Percentiles rank a stretch among this genome's conserved stretches.
phyloP scores from a whole-genome alignment of 176 grass and related monocot genomes.

The Phoenix roebelenii region DNA sequence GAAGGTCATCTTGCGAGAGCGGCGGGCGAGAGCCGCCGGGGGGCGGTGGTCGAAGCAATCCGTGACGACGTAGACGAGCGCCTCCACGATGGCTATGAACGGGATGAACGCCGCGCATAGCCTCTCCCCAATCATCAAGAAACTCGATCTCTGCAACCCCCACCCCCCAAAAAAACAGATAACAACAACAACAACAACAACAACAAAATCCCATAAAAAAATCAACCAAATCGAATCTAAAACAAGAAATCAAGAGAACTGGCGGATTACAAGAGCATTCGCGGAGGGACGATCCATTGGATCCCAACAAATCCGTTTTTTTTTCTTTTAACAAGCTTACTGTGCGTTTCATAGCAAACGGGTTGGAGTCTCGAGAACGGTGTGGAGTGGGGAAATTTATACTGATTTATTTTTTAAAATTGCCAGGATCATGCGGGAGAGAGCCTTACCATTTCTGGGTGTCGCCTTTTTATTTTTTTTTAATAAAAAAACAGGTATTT shows the following conservation, averaged over 20 bases:
- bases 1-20: constrained; percentile 3
- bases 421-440: no score
- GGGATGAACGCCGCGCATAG: constrained; percentile 36
- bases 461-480: no score
- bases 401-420: no score
- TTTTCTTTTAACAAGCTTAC: no score
- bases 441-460: no score
- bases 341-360: no score
- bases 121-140: constrained; percentile 32
- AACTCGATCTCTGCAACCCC: constrained; percentile 25
- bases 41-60: constrained; percentile 34
- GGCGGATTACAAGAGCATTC: background rate
- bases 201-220: background rate
- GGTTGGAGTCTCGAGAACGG: no score
- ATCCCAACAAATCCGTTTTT: background rate
- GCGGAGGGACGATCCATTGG: constrained; percentile 1
- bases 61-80: constrained; percentile 13
- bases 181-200: background rate
- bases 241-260: background rate
- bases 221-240: background rate
- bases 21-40: background rate
- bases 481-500: no score
- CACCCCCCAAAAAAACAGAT: background rate
- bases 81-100: constrained; percentile 31
- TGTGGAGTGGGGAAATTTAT: no score